Conservation (phyloP, 345 rosid genomes). For the Populus tremula region DNA sequence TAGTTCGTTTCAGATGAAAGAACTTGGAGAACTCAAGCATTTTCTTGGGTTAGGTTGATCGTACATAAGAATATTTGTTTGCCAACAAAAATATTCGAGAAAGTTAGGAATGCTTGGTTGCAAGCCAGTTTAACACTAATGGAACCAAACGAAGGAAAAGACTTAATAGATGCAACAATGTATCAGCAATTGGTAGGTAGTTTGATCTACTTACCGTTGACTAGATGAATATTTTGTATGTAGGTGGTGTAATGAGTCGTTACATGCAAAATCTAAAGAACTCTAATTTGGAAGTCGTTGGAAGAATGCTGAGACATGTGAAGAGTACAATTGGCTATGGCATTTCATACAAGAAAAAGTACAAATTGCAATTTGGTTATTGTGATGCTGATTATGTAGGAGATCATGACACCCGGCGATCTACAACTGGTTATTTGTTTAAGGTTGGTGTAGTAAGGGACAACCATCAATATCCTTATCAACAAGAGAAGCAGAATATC, state of each 20-base stretch:
- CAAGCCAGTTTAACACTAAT: neutral
- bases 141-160: slow-evolving; percentile 4
- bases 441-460: neutral
- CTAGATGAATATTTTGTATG: too few relatives aligned
- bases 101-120: neutral
- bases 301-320: too few relatives aligned
- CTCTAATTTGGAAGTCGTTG: too few relatives aligned
- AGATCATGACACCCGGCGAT: neutral
- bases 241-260: too few relatives aligned
- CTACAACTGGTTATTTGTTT: neutral
- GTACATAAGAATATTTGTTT: neutral
- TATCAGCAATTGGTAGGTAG: neutral
- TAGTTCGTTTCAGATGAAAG: neutral
- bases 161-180: slow-evolving; percentile 3
- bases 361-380: neutral
- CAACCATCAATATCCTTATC: neutral
- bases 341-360: neutral
- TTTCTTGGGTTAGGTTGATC: neutral
- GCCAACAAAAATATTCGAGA: neutral
- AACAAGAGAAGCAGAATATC: too few relatives aligned
- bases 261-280: too few relatives aligned
- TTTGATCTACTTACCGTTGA: neutral
- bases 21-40: neutral
- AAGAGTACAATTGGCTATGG: neutral
- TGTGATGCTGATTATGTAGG: neutral